Evolutionary conservation across 495 filamentous ascomycete genomes (phyloP), one percentile per base, ranked within the genome.

Genomic region (Hypoxylon crocopeplum): DNA sequence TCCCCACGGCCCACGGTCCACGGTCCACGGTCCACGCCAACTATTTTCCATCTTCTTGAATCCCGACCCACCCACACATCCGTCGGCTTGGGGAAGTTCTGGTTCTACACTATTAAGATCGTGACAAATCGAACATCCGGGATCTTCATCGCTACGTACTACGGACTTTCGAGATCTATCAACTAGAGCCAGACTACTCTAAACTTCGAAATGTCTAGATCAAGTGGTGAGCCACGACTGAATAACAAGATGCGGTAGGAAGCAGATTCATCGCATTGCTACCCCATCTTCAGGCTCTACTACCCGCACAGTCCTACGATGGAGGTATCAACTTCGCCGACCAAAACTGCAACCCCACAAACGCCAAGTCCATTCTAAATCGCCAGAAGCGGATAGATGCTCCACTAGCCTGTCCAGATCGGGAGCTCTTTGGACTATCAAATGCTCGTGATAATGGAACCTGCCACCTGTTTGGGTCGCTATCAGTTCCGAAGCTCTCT

Each of bases 391-490:
- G 39, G 60, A 21, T 47, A 56, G 44, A 37, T 51, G 15, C 56
- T 57, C 60, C 56, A 64, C 56, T 50, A 53, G 40, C 46, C 25
- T 50, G 20, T 64, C 64, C 65, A 48, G 65, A 62, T 62, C 32
- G 49, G 54, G 57, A 55, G 11, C 40, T 54, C 24, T 17, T 52
- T 36, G 50, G 54, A 25, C 54, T 30, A 58, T 56, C 40, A 40
- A 52, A 58, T 54, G 63, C 53, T 50, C 50, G 39, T 53, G 59
- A 62, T 63, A 33, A 47, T 39, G 38, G 37, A 27, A 45, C 49
- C 38, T 45, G 41, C 48, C 48, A 54, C 49, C 44, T 44, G 20
- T 54, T 64, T 49, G 37, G 49, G 48, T 32, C 42, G 33, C 47
- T 48, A 22, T 44, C 19, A 39, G 15, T 40, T 40, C 27, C 36